These are phyloP conservation scores for Rubia tinctorum DNA, from an alignment of 305 asterid genomes.

Conservation along the genomic window DNA sequence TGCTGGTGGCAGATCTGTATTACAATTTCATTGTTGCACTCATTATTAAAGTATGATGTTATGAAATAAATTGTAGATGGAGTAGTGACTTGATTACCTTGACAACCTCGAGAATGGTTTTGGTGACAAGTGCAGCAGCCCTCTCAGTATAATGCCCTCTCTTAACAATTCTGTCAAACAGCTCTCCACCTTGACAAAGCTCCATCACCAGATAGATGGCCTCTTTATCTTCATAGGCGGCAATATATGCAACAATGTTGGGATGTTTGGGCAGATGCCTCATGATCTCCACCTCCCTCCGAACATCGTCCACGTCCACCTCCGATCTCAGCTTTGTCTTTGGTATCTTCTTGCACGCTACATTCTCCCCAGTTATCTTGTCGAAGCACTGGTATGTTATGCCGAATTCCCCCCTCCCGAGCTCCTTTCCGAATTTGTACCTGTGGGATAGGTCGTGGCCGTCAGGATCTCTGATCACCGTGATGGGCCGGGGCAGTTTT, in stretches of 20 bases:
- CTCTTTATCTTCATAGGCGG: slow-evolving; percentile 75
- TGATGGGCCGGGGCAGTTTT: slow-evolving; percentile 34
- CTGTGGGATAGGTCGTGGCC: slow-evolving; percentile 41
- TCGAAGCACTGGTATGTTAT: slow-evolving; percentile 64
- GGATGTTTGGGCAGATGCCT: slow-evolving; percentile 81
- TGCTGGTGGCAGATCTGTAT: slow-evolving; percentile 73
- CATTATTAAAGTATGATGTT: not conserved
- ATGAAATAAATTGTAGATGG: too few relatives aligned
- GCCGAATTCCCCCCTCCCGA: slow-evolving; percentile 95
- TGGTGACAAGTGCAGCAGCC: slow-evolving; percentile 75
- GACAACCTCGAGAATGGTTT: slow-evolving; percentile 83
- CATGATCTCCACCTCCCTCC: slow-evolving; percentile 93
- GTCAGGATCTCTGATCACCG: slow-evolving; percentile 42
- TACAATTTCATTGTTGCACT: not conserved
- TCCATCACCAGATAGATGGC: slow-evolving; percentile 90
- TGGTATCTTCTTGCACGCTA: slow-evolving; percentile 84
- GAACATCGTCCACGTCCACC: slow-evolving; percentile 80
- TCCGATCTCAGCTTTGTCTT: slow-evolving; percentile 69
- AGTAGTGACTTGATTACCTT: slow-evolving; percentile 36
- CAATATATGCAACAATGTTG: slow-evolving; percentile 65
- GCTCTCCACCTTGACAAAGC: slow-evolving; percentile 89
- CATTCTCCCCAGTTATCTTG: slow-evolving; percentile 36
- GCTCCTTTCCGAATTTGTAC: slow-evolving; percentile 62
- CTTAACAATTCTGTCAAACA: slow-evolving; percentile 81
- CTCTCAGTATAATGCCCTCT: slow-evolving; percentile 88